These are phyloP conservation scores for Ceratocystis eucalypticola DNA, from an alignment of 2,329 filamentous ascomycete species.

Conservation along the genomic window DNA sequence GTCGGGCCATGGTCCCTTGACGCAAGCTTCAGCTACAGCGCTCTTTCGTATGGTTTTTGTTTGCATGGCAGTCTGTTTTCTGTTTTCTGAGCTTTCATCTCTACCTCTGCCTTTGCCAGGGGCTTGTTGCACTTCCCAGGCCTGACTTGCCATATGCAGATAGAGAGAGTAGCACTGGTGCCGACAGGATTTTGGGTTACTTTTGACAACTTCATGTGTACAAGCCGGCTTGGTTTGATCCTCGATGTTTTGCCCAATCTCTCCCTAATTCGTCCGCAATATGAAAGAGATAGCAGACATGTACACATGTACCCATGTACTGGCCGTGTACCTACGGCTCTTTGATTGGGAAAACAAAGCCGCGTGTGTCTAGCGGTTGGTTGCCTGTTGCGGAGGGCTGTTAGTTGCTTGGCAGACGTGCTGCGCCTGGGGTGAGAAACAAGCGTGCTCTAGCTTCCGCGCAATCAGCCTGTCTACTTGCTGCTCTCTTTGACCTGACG, in stretches of 20 bases:
- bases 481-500: background rate
- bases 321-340: background rate
- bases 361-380: background rate
- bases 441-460: too few species aligned
- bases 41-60: background rate
- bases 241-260: background rate
- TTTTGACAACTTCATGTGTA: background rate
- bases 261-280: background rate
- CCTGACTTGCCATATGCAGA: background rate
- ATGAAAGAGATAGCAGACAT: background rate
- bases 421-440: too few species aligned
- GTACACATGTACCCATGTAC: background rate
- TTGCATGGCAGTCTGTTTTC: too few species aligned
- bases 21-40: too few species aligned
- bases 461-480: too few species aligned
- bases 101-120: background rate
- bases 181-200: slow-evolving; percentile 5
- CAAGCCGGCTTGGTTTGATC: background rate
- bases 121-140: background rate
- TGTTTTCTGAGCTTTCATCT: too few species aligned
- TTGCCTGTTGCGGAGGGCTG: too few species aligned
- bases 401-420: too few species aligned
- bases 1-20: too few species aligned
- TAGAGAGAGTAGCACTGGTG: background rate
- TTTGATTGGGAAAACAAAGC: background rate